Evolutionary conservation across 1,284 basidiomycete genomes (phyloP).

Genomic region (Somion occarium): DNA sequence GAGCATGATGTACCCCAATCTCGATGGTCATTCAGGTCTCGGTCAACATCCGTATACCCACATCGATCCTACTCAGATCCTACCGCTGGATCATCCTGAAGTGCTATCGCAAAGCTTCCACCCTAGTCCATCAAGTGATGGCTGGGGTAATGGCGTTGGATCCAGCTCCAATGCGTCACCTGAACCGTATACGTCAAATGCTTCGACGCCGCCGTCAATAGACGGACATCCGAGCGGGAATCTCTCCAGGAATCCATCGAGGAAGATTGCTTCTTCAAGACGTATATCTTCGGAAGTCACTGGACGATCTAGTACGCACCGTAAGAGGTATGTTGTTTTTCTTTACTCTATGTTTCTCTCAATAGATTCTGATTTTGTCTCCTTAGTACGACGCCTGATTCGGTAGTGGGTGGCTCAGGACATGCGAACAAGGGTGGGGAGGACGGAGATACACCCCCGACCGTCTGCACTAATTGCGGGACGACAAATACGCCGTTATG

Average conservation of each 20-base stretch:
- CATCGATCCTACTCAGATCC: slow-evolving; percentile 84
- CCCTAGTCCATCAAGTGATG: slow-evolving; percentile 76
- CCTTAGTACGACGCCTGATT: slow-evolving; percentile 51
- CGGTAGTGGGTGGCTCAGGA: slow-evolving; percentile 25
- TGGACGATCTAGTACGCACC: slow-evolving; percentile 25
- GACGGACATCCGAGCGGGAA: slow-evolving; percentile 39
- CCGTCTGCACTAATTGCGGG: slow-evolving; percentile 90
- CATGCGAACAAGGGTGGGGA: slow-evolving; percentile 46
- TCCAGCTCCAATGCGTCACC: slow-evolving; percentile 70
- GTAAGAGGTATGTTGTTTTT: slow-evolving; percentile 42
- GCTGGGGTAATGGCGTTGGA: slow-evolving; percentile 62
- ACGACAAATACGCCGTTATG: slow-evolving; percentile 95
- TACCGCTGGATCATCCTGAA: slow-evolving; percentile 48
- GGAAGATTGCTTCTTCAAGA: slow-evolving; percentile 62
- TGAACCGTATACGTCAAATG: slow-evolving; percentile 66
- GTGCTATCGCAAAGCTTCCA: slow-evolving; percentile 51
- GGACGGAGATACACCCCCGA: slow-evolving; percentile 66
- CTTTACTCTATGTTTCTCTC: slow-evolving; percentile 2
- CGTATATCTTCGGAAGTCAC: slow-evolving; percentile 45
- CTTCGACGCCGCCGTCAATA: slow-evolving; percentile 63
- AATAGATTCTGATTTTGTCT: slow-evolving; percentile 25
- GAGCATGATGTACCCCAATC: slow-evolving; percentile 52
- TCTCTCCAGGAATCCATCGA: slow-evolving; percentile 23
- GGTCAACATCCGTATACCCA: slow-evolving; percentile 61
- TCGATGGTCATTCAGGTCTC: slow-evolving; percentile 33